Evolutionary conservation across 2,329 filamentous ascomycete species (phyloP), one percentile per base, ranked within the genome.

Genomic region (Akanthomyces dipterigenus): DNA sequence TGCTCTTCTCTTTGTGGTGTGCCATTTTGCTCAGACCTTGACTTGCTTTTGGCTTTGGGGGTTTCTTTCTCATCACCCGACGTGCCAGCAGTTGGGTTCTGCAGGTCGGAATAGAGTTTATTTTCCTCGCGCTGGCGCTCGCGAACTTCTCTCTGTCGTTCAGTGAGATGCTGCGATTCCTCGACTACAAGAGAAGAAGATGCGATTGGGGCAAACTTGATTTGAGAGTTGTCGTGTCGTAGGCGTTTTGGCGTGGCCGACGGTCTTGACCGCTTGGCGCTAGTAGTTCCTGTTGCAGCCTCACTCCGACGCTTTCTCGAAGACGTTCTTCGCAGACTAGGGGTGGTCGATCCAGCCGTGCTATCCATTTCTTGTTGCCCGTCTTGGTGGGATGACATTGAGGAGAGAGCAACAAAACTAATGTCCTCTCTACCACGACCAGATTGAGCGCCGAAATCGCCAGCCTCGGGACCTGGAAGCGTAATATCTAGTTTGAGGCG

Each of bases 161-260:
- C 89, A 0, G 91, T 96, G 54, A 96, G 76, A 20, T 87, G 75
- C 67, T 95, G 91, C 0, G 89, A 91, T 61, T 90, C 87, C 2
- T 80, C 69, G 0, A 72, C 74, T 16, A 76, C 73, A 5, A 79
- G 75, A 3, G 81, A 72, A 0, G 87, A 84, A 14, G 86, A 84
- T 34, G 83, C 81, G 51, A 93, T 88, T 0, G 85, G 76, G 3
- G 88, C 84, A 68, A 95, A 95, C 48, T 90, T 82, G 28, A 96
- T 82, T 68, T 96, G 91, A 0, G 91, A 96, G 72, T 96, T 83
- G 64, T 96, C 85, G 67, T 96, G 91, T 38, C 89, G 84, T 31
- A 87, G 77, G 63, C 82, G 77, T 62, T 82, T 83, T 20, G 81
- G 78, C 51, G 80, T 83, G 26, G 62, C 69, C 3, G 64, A 69